Conservation (phyloP, 306 rosid genomes). For the Fragaria vesca region DNA sequence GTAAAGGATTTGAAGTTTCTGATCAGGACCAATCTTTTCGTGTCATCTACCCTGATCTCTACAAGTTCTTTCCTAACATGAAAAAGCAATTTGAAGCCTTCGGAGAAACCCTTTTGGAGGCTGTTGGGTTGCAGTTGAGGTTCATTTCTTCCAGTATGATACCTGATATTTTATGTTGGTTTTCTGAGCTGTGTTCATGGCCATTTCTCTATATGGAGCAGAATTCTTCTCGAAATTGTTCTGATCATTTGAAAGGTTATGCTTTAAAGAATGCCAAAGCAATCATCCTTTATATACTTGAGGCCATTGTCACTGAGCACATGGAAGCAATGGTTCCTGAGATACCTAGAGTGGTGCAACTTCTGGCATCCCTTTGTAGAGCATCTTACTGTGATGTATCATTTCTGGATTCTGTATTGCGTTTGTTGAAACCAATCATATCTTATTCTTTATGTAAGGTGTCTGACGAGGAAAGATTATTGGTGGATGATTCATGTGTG, state of each 20-base stretch:
- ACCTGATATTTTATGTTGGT: conserved; percentile 90
- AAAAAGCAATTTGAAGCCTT: conserved; percentile 67
- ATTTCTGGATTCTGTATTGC: conserved; percentile 74
- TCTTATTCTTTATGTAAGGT: conserved; percentile 73
- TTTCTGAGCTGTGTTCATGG: conserved; percentile 80
- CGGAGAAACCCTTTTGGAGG: conserved; percentile 87
- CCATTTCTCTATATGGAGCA: conserved; percentile 47
- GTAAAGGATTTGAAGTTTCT: conserved; percentile 39
- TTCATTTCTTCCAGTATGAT: conserved; percentile 67
- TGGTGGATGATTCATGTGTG: conserved; percentile 59
- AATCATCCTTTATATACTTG: conserved; percentile 72
- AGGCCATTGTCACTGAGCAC: conserved; percentile 79
- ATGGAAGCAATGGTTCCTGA: conserved; percentile 95
- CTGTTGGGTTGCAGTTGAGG: conserved; percentile 84
- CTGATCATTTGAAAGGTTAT: conserved; percentile 61
- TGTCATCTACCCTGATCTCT: conserved; percentile 76
- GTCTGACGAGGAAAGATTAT: conserved; percentile 60
- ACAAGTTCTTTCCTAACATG: conserved; percentile 79
- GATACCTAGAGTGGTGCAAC: conserved; percentile 76
- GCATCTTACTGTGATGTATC: conserved; percentile 82
- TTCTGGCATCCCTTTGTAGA: conserved; percentile 73
- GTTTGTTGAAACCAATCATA: conserved; percentile 73
- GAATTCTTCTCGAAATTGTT: conserved; percentile 38
- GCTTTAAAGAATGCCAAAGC: conserved; percentile 85
- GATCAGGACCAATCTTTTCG: conserved; percentile 55